Conservation (phyloP, 2,329 filamentous ascomycete genomes). For the Didymella sp. region DNA sequence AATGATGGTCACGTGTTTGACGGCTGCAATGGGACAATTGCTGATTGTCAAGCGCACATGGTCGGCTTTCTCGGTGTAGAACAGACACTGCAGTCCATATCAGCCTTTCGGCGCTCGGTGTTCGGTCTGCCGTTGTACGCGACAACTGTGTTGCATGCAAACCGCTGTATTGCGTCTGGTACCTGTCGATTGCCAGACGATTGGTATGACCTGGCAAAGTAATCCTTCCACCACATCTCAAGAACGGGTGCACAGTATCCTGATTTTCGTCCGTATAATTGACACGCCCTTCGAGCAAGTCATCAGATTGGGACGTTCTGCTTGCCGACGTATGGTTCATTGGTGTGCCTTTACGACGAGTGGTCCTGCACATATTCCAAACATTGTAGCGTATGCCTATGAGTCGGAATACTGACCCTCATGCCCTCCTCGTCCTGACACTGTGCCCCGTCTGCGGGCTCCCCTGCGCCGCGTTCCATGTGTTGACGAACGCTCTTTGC, state of each 20-base stretch:
- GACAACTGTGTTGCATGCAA: background rate
- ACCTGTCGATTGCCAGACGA: background rate
- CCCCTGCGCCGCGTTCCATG: constrained; percentile 54
- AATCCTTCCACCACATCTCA: background rate
- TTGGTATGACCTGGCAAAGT: background rate
- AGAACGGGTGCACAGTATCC: background rate
- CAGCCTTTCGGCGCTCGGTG: background rate
- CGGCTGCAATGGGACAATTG: background rate
- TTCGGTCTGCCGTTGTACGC: background rate
- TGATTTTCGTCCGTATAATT: background rate
- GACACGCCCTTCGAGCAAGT: background rate
- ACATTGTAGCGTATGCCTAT: background rate
- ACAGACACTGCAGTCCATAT: background rate
- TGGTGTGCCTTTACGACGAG: background rate
- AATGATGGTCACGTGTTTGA: background rate
- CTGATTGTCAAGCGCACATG: background rate
- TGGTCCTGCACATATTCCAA: background rate
- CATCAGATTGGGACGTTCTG: too few relatives aligned
- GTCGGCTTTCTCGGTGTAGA: background rate
- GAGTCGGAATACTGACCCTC: background rate
- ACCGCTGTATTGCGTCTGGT: background rate
- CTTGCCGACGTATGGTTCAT: background rate
- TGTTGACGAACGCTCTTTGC: constrained; percentile 64
- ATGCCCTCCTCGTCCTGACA: constrained; percentile 14
- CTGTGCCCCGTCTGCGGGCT: constrained; percentile 3